phyloP scores from a whole-genome alignment of 306 rosid genomes.

The Sindora glabra region DNA sequence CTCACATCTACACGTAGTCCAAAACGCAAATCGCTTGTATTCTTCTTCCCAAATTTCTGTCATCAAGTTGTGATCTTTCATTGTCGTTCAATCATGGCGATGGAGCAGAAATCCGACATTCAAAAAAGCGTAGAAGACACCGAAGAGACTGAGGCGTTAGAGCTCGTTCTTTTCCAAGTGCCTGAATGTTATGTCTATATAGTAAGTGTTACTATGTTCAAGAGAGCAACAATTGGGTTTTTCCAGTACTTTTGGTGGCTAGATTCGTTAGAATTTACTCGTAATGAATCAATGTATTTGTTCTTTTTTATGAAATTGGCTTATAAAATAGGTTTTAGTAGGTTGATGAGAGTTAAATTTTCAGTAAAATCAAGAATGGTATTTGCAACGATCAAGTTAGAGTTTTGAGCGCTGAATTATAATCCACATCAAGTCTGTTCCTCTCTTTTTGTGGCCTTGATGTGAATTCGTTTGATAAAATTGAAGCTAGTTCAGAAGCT shows the following conservation, averaged over 20 bases:
- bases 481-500: not conserved
- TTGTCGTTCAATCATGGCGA: conserved; percentile 45
- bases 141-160: conserved; percentile 60
- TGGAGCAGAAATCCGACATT: conserved; percentile 34
- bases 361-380: not conserved
- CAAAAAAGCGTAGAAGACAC: conserved; percentile 31
- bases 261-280: conserved; percentile 13
- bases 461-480: not conserved
- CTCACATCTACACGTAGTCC: not conserved
- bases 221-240: not conserved
- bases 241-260: conserved; percentile 9
- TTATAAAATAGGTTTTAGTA: not conserved
- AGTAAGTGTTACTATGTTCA: conserved; percentile 33
- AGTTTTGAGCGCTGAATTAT: not conserved
- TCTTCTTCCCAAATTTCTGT: not conserved
- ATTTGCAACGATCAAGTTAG: not conserved
- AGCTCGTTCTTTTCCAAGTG: conserved; percentile 89
- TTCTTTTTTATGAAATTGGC: not conserved
- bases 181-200: conserved; percentile 89
- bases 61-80: conserved; percentile 21
- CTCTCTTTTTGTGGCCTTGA: not conserved
- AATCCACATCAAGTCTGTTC: not conserved
- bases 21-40: conserved; percentile 13
- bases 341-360: not conserved
- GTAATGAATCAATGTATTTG: no score